Evolutionary conservation across 371 early-diverging fungal species (phyloP).

Genomic region (Circinella umbellata): DNA sequence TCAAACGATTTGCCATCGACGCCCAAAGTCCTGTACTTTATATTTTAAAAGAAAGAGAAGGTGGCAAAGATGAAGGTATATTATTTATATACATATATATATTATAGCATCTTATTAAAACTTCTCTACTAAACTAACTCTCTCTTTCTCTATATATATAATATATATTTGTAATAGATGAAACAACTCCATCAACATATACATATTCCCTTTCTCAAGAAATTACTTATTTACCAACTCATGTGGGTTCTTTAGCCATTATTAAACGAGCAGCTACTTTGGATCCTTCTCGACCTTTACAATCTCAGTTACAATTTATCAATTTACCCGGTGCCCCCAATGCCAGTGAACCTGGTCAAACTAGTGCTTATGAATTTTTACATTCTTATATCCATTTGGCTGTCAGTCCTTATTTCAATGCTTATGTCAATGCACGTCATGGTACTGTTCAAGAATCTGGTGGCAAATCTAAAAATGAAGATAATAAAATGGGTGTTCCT

Average conservation of each 20-base stretch:
- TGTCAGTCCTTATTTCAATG: conserved; percentile 96
- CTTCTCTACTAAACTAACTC: too few relatives aligned
- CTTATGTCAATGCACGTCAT: conserved; percentile 82
- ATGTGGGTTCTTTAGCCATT: conserved; percentile 84
- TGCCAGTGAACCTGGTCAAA: conserved; percentile 55
- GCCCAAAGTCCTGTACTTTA: conserved; percentile 77
- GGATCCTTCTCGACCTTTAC: conserved; percentile 77
- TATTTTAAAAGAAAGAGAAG: conserved; percentile 78
- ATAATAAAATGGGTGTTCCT: conserved; percentile 88
- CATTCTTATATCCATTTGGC: conserved; percentile 94
- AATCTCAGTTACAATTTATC: conserved; percentile 87
- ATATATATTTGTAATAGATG: conserved; percentile 28
- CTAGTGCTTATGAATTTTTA: conserved; percentile 90
- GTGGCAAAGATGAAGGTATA: conserved; percentile 57
- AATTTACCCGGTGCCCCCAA: conserved; percentile 90
- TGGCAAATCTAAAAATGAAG: conserved; percentile 71
- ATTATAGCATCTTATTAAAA: neutral
- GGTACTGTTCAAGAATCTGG: conserved; percentile 43
- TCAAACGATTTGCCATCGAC: conserved; percentile 82
- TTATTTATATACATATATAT: neutral
- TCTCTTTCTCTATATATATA: too few relatives aligned
- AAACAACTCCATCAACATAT: conserved; percentile 44
- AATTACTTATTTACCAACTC: conserved; percentile 73
- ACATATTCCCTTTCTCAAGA: conserved; percentile 78
- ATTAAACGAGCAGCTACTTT: conserved; percentile 86